Percentiles rank a stretch among this genome's conserved stretches.
Conservation (phyloP, 805 yeast species). For the Metschnikowia chrysomelidarum region DNA sequence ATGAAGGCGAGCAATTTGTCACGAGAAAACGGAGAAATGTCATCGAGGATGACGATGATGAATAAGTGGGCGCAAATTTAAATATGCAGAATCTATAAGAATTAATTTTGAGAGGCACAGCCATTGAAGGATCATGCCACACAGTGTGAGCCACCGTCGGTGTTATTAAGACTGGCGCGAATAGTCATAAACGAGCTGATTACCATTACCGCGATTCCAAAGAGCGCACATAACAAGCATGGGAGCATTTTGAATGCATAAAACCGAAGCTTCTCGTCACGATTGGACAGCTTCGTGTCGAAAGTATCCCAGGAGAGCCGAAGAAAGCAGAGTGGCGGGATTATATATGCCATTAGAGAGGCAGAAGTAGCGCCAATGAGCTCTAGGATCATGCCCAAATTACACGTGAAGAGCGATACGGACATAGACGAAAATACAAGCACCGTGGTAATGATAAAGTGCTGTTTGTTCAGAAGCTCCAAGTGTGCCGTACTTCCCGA, state of each 20-base stretch:
- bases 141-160: conserved; percentile 49
- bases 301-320: conserved; percentile 52
- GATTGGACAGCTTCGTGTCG: conserved; percentile 27
- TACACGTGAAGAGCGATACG: conserved; percentile 77
- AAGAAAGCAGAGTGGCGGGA: conserved; percentile 83
- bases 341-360: conserved; percentile 84
- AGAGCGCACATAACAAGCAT: conserved; percentile 56
- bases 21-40: conserved; percentile 24
- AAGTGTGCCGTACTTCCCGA: conserved; percentile 30
- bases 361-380: conserved; percentile 93
- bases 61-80: conserved; percentile 5
- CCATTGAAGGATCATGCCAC: conserved; percentile 26
- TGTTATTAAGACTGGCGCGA: conserved; percentile 36
- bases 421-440: conserved; percentile 70
- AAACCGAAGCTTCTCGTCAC: conserved; percentile 27
- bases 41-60: conserved; percentile 27
- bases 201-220: conserved; percentile 77
- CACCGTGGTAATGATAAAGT: conserved; percentile 61
- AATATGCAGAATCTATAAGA: neutral
- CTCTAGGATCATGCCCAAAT: conserved; percentile 85
- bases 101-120: neutral
- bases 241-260: conserved; percentile 49
- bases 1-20: too few relatives aligned
- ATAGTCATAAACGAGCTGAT: conserved; percentile 79
- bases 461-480: conserved; percentile 48